phyloP scores from a whole-genome alignment of 2,329 filamentous ascomycete genomes.

The Drechslera avenae region DNA sequence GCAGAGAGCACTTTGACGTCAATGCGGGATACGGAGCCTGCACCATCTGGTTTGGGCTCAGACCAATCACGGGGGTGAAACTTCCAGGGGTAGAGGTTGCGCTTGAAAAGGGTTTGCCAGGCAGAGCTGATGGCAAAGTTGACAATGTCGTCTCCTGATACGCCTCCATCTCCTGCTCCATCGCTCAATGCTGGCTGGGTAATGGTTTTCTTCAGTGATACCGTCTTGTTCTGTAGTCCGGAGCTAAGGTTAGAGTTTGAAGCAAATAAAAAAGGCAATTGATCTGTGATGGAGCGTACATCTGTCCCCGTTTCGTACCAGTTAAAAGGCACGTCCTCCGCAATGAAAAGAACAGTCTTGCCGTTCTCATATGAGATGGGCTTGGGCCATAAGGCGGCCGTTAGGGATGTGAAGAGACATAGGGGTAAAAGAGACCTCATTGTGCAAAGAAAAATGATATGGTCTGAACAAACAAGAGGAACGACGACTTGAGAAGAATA shows the following conservation, averaged over 20 bases:
- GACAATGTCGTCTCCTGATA: slow-evolving; percentile 58
- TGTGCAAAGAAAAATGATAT: not conserved
- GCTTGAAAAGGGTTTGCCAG: slow-evolving; percentile 66
- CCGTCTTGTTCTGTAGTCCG: slow-evolving; percentile 15
- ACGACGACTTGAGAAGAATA: not conserved
- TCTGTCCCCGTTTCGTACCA: slow-evolving; percentile 45
- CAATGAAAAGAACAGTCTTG: slow-evolving; percentile 49
- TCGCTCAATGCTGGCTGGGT: slow-evolving; percentile 10
- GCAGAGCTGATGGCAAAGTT: slow-evolving; percentile 59
- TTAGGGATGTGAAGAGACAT: slow-evolving; percentile 29
- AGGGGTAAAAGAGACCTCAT: slow-evolving; percentile 34
- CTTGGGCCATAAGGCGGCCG: slow-evolving; percentile 52
- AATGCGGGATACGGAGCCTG: slow-evolving; percentile 63
- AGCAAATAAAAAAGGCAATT: slow-evolving; percentile 18
- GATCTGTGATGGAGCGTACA: slow-evolving; percentile 31
- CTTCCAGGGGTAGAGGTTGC: slow-evolving; percentile 79
- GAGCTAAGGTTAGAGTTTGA: slow-evolving; percentile 27
- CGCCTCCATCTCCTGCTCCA: not conserved
- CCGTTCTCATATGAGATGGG: slow-evolving; percentile 48
- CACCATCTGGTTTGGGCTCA: slow-evolving; percentile 61
- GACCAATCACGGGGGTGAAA: slow-evolving; percentile 67
- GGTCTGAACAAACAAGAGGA: not conserved
- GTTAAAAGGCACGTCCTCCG: slow-evolving; percentile 43
- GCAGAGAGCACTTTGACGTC: slow-evolving; percentile 64
- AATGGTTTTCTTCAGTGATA: slow-evolving; percentile 19